Evolutionary conservation across 768 basidiomycete species (phyloP), one percentile per base, ranked within the genome.

Genomic region (Pleurotus giganteus): DNA sequence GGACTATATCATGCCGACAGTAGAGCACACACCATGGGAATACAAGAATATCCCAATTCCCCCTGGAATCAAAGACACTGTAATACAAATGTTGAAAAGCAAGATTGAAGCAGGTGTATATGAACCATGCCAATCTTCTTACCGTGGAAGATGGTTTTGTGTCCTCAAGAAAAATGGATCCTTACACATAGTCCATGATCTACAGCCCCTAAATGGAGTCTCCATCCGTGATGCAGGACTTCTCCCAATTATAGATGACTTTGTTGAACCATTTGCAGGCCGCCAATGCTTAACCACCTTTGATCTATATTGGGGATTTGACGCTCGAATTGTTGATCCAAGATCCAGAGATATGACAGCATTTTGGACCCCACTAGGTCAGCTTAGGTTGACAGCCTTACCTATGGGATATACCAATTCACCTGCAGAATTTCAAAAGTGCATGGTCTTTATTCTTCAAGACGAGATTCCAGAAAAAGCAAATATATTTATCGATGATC

Each of bases 41-140:
- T 42, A 45, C 26, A 29, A 45, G 32, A 59, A 59, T 24, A 59
- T 60, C 5, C 58, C 58, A 7, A 60, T 60, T 41, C 58, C 58
- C 2, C 58, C 59, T 1, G 65, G 64, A 12, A 60, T 57, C 6
- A 43, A 41, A 24, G 55, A 61, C 15, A 28, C 50, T n/a, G 44
- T 61, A 19, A 23, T 59, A 19, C 26, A 56, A 0, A 45, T 60
- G 1, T 39, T 60, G 15, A 57, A 50, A 31, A 47, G 55, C 29
- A 61, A 61, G 31, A 60, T 61, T 27, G 34, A 19, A 4, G 29
- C 54, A 17, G 59, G 60, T 17, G 47, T 56, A 2, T 61, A 60
- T 56, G 60, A 61, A 37, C 55, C 59, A 7, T 61, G 55, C 1
- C 32, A 59, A 3, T 59, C 59, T 0, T 60, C 59, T 5, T 60